Evolutionary conservation across 2,329 filamentous ascomycete genomes (phyloP), one percentile per base, ranked within the genome.

Genomic region (Calonectria honghensis): DNA sequence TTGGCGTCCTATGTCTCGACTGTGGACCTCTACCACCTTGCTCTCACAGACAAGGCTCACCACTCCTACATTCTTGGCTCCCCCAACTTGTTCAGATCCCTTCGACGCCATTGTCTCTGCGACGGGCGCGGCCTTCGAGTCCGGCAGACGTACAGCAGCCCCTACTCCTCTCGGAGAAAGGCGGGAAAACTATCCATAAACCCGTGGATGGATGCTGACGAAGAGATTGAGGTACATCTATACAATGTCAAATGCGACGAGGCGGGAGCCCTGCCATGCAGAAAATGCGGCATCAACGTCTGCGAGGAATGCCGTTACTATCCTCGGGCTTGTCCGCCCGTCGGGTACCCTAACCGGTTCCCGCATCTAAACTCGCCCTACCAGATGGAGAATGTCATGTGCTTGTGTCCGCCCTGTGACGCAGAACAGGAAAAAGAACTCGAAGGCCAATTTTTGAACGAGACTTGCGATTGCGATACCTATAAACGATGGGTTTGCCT

Each of bases 231-330:
- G 24, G 67, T 79, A 0, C 52, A 65, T 0, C 35, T 79, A 2
- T 79, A 76, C 16, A 74, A 73, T 1, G 4, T 35, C 14, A 70
- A 72, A 10, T 79, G 78, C 7, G 76, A 74, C 20, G 71, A 78
- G 6, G 57, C 76, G 0, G 68, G 50, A 0, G 75, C 73, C 0
- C 41, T 79, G 0, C 73, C 77, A 0, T 79, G 77, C 14, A 10
- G 74, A 1, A 78, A 74, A 27, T 79, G 76, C 9, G 69, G 65
- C 2, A 65, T 79, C 24, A 79, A 79, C 24, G 10, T 79, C 2
- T 79, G 78, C 6, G 77, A 79, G 1, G 78, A 79, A 70, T 79
- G 78, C 1, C 73, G 76, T 2, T 74, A 45, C 4, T 79, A 77
- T 50, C 74, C 72, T 0, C 76, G 78, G 0, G 73, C 59, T 16